Base-by-base conservation (phyloP, 768 basidiomycete genomes). In the Pleurotus eryngii region DNA sequence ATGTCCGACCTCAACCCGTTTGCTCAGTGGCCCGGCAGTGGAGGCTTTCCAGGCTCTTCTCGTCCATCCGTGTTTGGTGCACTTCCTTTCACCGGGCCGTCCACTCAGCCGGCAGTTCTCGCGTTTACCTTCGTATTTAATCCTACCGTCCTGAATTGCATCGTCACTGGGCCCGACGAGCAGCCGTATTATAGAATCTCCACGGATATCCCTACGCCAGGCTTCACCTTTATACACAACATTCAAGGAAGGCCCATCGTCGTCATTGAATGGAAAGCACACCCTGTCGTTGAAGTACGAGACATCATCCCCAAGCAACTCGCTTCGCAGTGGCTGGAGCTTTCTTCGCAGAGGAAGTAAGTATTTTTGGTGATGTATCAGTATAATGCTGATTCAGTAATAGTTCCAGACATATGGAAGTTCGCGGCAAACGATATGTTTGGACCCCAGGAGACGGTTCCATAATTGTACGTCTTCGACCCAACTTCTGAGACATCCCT, bases 1-100 rank as follows among this genome's bases (percentile, higher is more conserved):
- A 54, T 54, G 51, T 54, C 24, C 24, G 15, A 56, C 9, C 46
- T 70, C 58, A 72, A 79, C 59, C 78, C 78, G 4, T 80, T 73
- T 63, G 49, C 59, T 6, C 57, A 50, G 24, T 67, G 70, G 37
- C 58, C 60, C 42, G 8, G 30, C 30, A 68, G 65, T 22, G 64
- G 65, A 6, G 63, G 59, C 22, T 66, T 63, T 66, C 61, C 64
- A 17, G 58, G 59, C 40, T 55, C 57, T 22, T 64, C 72, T 8
- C 64, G 74, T 4, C 81, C 84, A 47, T 86, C 86, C 47, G 69
- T 86, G 57, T 83, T 81, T 62, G 86, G 86, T 4, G 85, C 84
- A 0, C 80, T 87, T 17, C 86, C 86, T 26, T 84, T 82, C 62
- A 77, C 81, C 0, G 54, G 69, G 20, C 57, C 72, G 27, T 72